Evolutionary conservation across 164 flowering plant species (phyloP).

Genomic region (Kingdonia uniflora): DNA sequence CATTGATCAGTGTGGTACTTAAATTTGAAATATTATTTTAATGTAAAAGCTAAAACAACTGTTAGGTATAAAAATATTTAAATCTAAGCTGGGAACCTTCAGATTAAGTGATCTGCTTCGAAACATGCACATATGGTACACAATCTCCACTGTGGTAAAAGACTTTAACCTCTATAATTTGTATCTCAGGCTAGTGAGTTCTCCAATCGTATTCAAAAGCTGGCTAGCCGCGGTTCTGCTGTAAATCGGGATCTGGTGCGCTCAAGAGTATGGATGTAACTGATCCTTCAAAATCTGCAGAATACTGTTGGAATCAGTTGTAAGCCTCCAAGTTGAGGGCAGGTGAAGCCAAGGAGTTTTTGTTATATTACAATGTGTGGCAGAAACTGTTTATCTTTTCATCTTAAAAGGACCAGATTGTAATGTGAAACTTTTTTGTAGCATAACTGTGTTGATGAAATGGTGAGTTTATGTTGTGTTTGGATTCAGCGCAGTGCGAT

Average conservation of each 20-base stretch:
- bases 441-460: too few species aligned
- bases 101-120: too few species aligned
- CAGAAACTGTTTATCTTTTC: too few species aligned
- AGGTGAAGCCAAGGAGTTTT: background rate
- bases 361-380: background rate
- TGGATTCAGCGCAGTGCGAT: too few species aligned
- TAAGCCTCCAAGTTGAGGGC: background rate
- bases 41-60: too few species aligned
- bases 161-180: background rate
- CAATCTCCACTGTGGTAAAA: background rate
- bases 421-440: too few species aligned
- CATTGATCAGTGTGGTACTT: too few species aligned
- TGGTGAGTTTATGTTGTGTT: too few species aligned
- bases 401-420: too few species aligned
- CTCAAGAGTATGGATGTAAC: conserved; percentile 44
- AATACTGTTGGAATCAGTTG: background rate
- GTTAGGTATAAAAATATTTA: too few species aligned
- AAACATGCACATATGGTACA: background rate
- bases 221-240: conserved; percentile 48
- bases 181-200: conserved; percentile 57
- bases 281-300: conserved; percentile 2
- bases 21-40: too few species aligned
- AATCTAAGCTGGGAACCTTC: too few species aligned
- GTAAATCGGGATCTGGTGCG: conserved; percentile 39
- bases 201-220: conserved; percentile 53